Evolutionary conservation across 202 grass and related monocot species (phyloP), one percentile per base, ranked within the genome.

Genomic region (Bolboschoenoplectus hybrid): DNA sequence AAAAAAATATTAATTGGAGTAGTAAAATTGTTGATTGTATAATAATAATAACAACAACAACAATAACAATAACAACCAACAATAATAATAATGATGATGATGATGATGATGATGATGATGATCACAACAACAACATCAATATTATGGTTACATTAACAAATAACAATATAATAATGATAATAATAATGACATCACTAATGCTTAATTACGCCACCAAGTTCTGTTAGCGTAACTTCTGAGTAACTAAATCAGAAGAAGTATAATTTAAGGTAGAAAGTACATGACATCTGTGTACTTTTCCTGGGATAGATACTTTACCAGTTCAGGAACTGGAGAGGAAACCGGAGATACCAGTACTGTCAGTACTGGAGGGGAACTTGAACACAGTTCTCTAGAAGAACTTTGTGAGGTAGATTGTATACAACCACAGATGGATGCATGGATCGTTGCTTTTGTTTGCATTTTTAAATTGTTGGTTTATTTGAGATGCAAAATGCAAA

Each of bases 401-500:
- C 26, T 49, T 20, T 71, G 35, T 6, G 40, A 71, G 67, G 68
- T 20, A 72, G 43, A 72, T 72, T 26, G 26, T 26, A 26, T 61
- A 41, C 36, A 43, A 60, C 53, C 16, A 41, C 13, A 43, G 52
- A 52, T 80, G 52, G 51, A 78, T 14, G 20, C 35, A 52, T 80
- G 52, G 51, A 78, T 14, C 0, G 14, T 58, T 49, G 52, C 34
- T 40, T 79, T 79, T 56, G 52, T 79, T 79, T 79, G 32, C 74
- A 17, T 58, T 39, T 40, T 56, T 26, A 26, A 57, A 38, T 7
- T 58, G 58, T n/a, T 41, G 36, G 52, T 58, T 79, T 79, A 12
- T 60, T 82, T 82, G 60, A 50, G 60, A 82, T 82, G 57, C 57
- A 64, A 26, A 26, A 26, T 26, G 26, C 61, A 64, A 67, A 82